phyloP scores from a whole-genome alignment of 352 stramenopile species.

The Phytophthora melonis region DNA sequence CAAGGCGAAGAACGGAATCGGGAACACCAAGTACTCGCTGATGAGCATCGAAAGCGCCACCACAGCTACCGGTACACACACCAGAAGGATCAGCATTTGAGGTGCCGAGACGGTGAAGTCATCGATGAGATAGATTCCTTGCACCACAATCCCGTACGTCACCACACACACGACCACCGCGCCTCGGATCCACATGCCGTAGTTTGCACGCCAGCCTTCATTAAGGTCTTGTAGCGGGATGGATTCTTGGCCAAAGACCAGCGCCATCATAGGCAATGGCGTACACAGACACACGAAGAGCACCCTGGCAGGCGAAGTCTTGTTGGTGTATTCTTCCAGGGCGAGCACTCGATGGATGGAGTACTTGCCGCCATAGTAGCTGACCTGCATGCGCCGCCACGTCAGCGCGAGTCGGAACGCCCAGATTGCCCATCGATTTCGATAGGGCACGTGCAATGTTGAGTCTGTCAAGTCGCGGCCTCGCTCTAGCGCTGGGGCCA shows the following conservation, averaged over 20 bases:
- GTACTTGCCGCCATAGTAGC: conserved; percentile 38
- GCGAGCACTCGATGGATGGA: conserved; percentile 36
- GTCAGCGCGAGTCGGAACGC: background rate
- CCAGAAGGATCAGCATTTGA: conserved; percentile 13
- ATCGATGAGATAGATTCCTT: conserved; percentile 27
- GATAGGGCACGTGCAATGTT: background rate
- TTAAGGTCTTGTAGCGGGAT: conserved; percentile 27
- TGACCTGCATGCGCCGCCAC: conserved; percentile 33
- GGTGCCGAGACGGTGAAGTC: conserved; percentile 12
- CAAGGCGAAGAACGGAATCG: conserved; percentile 35
- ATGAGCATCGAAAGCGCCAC: conserved; percentile 15
- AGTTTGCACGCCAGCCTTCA: conserved; percentile 22
- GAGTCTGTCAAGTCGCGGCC: background rate
- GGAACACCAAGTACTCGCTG: conserved; percentile 23
- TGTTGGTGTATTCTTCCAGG: conserved; percentile 27
- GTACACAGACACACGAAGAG: conserved; percentile 14
- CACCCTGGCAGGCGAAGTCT: conserved; percentile 12
- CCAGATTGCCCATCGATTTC: background rate
- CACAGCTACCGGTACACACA: background rate
- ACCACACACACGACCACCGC: conserved; percentile 21
- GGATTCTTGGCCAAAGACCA: conserved; percentile 27
- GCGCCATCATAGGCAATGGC: conserved; percentile 20
- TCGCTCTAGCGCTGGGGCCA: background rate
- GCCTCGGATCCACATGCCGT: conserved; percentile 30
- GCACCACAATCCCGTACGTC: conserved; percentile 18